These are phyloP conservation scores for Didymella segeticola DNA, from an alignment of 2,329 filamentous ascomycete species.

Conservation along the genomic window DNA sequence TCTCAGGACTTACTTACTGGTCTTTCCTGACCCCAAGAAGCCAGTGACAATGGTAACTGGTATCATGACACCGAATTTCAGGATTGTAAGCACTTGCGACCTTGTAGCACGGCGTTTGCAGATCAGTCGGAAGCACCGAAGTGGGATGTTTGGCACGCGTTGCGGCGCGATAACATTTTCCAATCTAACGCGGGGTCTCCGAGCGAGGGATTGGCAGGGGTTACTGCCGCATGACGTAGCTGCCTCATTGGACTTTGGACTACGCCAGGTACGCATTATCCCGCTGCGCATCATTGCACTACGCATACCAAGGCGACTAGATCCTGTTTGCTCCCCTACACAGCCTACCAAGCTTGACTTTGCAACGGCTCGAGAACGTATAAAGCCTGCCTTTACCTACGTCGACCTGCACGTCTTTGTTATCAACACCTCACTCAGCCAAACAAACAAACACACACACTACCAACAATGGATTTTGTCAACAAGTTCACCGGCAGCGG, in stretches of 20 bases:
- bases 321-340: conserved; percentile 15
- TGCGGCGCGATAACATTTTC: conserved; percentile 13
- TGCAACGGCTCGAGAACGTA: conserved; percentile 4
- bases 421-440: conserved; percentile 12
- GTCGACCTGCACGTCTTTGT: conserved; percentile 4
- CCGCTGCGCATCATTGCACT: conserved; percentile 14
- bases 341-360: conserved; percentile 17
- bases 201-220: conserved; percentile 7
- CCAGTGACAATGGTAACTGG: conserved; percentile 95
- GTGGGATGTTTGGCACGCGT: conserved; percentile 13
- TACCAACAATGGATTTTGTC: conserved; percentile 55
- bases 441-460: conserved; percentile 5
- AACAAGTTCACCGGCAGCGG: conserved; percentile 54
- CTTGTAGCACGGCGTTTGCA: conserved; percentile 7
- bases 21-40: conserved; percentile 96
- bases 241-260: not conserved
- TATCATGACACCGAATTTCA: conserved; percentile 54
- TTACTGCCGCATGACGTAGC: conserved; percentile 10
- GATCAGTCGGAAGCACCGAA: conserved; percentile 6
- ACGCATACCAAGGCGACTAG: conserved; percentile 14
- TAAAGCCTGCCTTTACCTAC: conserved; percentile 9
- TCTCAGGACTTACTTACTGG: conserved; percentile 57
- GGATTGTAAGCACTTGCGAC: not conserved
- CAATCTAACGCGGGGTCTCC: conserved; percentile 15
- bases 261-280: conserved; percentile 17